These are phyloP conservation scores for Phytophthora constricta DNA, from an alignment of 352 stramenopile genomes.

Conservation along the genomic window DNA sequence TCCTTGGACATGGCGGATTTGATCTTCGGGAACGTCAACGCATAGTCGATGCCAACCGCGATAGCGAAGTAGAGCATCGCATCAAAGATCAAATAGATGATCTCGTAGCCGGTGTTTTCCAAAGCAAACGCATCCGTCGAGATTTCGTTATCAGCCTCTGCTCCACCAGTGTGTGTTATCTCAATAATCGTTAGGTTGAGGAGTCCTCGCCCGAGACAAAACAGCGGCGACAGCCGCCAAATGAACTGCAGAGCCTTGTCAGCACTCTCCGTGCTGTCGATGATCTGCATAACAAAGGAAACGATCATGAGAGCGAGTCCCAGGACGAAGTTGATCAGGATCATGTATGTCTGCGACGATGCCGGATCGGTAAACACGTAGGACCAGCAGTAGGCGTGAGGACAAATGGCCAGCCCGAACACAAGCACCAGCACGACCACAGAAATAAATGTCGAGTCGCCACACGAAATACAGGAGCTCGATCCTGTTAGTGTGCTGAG, in stretches of 20 bases:
- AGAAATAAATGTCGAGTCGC: conserved; percentile 31
- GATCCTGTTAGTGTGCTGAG: conserved; percentile 30
- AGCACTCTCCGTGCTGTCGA: conserved; percentile 33
- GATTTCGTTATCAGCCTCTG: conserved; percentile 19
- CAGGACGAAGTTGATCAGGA: conserved; percentile 68
- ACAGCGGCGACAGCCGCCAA: conserved; percentile 69
- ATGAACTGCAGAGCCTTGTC: conserved; percentile 65
- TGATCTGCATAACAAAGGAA: conserved; percentile 55
- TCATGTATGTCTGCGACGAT: conserved; percentile 60
- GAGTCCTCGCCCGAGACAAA: conserved; percentile 56
- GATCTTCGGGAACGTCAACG: conserved; percentile 69
- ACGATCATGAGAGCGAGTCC: conserved; percentile 68
- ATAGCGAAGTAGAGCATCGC: conserved; percentile 46
- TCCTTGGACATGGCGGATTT: conserved; percentile 63
- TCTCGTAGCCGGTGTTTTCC: conserved; percentile 60
- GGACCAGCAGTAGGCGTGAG: conserved; percentile 64
- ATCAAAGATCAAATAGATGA: conserved; percentile 61
- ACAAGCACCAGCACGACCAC: conserved; percentile 66
- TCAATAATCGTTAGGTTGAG: conserved; percentile 44
- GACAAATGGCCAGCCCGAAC: conserved; percentile 69
- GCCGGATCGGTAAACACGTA: conserved; percentile 65
- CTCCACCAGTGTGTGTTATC: conserved; percentile 37
- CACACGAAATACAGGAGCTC: conserved; percentile 37
- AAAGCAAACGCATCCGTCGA: conserved; percentile 47
- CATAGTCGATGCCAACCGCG: conserved; percentile 64